Percentiles rank a stretch among this genome's conserved stretches.
Evolutionary conservation across 495 filamentous ascomycete genomes (phyloP).

Genomic region (Schizothecium vesticola): DNA sequence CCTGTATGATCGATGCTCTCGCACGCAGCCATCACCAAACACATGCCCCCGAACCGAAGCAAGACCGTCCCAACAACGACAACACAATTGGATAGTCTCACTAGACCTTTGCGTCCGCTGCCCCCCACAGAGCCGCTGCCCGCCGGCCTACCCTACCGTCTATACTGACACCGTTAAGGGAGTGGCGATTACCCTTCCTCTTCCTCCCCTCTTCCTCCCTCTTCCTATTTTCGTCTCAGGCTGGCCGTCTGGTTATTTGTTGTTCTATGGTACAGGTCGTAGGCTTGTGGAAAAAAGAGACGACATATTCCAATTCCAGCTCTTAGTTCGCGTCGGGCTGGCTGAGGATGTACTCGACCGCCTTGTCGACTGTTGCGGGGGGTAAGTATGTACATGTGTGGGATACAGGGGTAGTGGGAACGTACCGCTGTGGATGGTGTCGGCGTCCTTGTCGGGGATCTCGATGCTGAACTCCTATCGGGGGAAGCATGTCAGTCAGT

Average conservation of each 20-base stretch:
- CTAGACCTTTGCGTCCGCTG: not conserved
- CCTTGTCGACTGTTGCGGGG: constrained; percentile 71
- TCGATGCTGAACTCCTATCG: constrained; percentile 97
- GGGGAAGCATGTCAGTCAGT: not conserved
- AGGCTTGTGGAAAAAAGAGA: constrained; percentile 13
- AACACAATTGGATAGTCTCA: not conserved
- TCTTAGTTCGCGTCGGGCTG: constrained; percentile 73
- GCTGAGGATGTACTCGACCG: constrained; percentile 88
- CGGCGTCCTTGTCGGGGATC: constrained; percentile 98
- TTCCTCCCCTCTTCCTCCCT: not conserved
- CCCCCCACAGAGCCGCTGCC: not conserved
- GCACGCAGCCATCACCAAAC: too few relatives aligned
- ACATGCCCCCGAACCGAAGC: not conserved
- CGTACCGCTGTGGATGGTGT: constrained; percentile 94
- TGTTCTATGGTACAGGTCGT: not conserved
- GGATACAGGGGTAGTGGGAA: not conserved
- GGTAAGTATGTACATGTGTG: constrained; percentile 12
- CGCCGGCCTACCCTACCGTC: constrained; percentile 6
- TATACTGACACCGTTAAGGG: constrained; percentile 14
- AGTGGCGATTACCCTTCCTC: constrained; percentile 16
- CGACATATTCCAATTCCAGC: not conserved
- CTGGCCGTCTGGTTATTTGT: not conserved
- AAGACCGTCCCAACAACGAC: constrained; percentile 4
- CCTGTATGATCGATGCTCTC: not conserved
- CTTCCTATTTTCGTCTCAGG: not conserved